Evolutionary conservation across 2,329 filamentous ascomycete species (phyloP), one percentile per base, ranked within the genome.

Genomic region (Myriosclerotinia scirpicola): DNA sequence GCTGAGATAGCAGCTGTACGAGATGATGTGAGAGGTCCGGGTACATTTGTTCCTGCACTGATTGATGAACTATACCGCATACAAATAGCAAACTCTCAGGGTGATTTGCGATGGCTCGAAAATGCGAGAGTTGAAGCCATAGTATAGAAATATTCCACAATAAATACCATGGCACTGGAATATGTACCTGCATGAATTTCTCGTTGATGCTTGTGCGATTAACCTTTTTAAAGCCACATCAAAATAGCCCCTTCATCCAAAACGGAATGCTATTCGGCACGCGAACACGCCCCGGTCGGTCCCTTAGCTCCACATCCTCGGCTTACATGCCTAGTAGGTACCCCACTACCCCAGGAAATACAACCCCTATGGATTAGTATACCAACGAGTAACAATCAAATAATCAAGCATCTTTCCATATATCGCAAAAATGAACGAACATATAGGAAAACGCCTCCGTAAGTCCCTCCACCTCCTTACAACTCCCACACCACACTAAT

Each of bases 31-130:
- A 82, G 81, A 67, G 94, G 94, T 0, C 93, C 94, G 0, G 94
- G 94, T 0, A 92, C 88, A 0, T 97, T 97, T 80, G 87, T 96
- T 15, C 90, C 92, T 0, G 89, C 89, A 0, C 93, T 97, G 74
- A 80, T 97, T 53, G 94, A 98, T 72, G 90, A 86, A 78, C 73
- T 89, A 69, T 83, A 82, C 71, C 76, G 76, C 34, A 73, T 87
- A 22, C 78, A 85, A 65, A 80, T 79, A 70, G 80, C 80, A 42
- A 84, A 84, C 3, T 79, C 77, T 0, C 74, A 75, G 6, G 83
- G 81, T 0, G 79, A 87, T 68, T 60, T 80, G 9, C 71, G 70
- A 8, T 90, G 87, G 87, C 74, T 86, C 65, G 74, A 78, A 60
- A 78, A 76, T 64, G 84, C 83, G 2, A 85, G 80, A 73, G 77